Conservation (phyloP, 148 eudicot species). For the Arbutus unedo region DNA sequence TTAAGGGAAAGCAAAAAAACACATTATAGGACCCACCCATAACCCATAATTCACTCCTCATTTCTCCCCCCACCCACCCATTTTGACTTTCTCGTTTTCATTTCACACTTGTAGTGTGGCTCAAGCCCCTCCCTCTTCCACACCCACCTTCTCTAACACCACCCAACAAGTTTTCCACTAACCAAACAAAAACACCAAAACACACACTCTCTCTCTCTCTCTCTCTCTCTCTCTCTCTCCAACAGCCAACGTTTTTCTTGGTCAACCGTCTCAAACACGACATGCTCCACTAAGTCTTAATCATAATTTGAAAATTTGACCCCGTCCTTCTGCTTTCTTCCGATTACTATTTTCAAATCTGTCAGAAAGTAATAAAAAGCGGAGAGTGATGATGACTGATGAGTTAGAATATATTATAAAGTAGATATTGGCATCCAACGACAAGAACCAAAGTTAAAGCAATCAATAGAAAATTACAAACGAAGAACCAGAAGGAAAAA, state of each 20-base stretch:
- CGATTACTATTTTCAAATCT: not conserved
- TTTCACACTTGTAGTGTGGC: conserved; percentile 13
- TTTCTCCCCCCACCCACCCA: not conserved
- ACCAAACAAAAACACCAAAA: not conserved
- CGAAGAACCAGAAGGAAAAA: not conserved
- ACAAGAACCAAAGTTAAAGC: conserved; percentile 7
- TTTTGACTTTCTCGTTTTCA: conserved; percentile 11
- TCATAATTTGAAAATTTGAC: conserved; percentile 24
- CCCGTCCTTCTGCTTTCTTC: not conserved
- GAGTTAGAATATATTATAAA: not conserved
- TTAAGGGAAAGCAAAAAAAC: conserved; percentile 13
- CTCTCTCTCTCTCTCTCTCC: conserved; percentile 11
- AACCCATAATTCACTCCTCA: not conserved
- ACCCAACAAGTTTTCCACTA: not conserved
- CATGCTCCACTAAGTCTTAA: conserved; percentile 16
- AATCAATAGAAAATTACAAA: not conserved
- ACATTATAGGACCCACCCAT: not conserved
- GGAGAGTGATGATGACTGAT: not conserved
- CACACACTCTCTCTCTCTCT: too few species aligned
- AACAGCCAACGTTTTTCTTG: conserved; percentile 22
- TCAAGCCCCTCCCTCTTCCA: not conserved
- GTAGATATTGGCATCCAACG: conserved; percentile 10
- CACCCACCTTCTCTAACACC: not conserved
- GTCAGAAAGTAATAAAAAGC: not conserved
- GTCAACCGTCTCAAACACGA: conserved; percentile 37